Conservation (phyloP, 2,329 filamentous ascomycete genomes). For the Neonectria sp. region DNA sequence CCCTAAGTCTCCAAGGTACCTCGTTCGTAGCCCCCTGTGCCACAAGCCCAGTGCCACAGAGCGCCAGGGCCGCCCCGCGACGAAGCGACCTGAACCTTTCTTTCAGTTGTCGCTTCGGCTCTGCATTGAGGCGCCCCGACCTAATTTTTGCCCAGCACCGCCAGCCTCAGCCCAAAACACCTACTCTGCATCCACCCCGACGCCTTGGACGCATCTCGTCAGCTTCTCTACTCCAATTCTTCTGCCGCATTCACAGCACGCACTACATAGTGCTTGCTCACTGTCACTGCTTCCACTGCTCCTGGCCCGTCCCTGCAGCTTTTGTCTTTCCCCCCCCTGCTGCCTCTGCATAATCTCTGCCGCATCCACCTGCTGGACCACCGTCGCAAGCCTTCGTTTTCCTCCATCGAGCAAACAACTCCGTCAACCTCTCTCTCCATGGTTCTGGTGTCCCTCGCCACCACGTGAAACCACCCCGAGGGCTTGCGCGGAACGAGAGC, state of each 20-base stretch:
- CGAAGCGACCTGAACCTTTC: constrained; percentile 4
- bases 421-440: constrained; percentile 32
- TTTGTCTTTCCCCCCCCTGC: constrained; percentile 14
- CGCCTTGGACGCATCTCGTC: constrained; percentile 28
- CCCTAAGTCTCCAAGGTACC: not conserved
- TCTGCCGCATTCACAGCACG: constrained; percentile 11
- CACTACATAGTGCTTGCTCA: constrained; percentile 10
- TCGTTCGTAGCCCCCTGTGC: constrained; percentile 8
- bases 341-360: constrained; percentile 18
- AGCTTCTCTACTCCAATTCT: constrained; percentile 28
- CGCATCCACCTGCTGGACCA: constrained; percentile 7
- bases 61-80: constrained; percentile 21
- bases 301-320: constrained; percentile 6
- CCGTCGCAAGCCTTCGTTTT: constrained; percentile 19
- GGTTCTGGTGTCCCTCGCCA: constrained; percentile 35
- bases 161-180: constrained; percentile 25
- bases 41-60: constrained; percentile 27
- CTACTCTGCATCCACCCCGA: constrained; percentile 23
- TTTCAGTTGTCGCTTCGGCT: constrained; percentile 7
- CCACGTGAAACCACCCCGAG: constrained; percentile 33
- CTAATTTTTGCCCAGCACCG: constrained; percentile 32
- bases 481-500: constrained; percentile 40
- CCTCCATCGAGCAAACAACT: constrained; percentile 17
- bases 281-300: not conserved
- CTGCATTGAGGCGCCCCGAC: constrained; percentile 26